Base-by-base conservation (phyloP, 768 basidiomycete genomes). In the Xerocomellus intermedius region DNA sequence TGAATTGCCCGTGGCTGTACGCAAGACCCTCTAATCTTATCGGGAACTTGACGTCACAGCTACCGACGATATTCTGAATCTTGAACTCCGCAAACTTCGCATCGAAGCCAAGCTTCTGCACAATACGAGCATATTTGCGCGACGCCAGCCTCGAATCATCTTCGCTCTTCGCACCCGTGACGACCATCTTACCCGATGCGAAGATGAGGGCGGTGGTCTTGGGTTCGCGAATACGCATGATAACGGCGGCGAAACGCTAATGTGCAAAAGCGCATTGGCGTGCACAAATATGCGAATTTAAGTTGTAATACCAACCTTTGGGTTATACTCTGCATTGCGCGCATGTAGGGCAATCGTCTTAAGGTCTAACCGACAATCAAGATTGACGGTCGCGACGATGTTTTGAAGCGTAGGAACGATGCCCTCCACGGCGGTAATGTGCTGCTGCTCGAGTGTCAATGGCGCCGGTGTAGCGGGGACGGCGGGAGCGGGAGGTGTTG, bases 201-300 rank as follows among this genome's bases (percentile, higher is more conserved):
- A 99, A 99, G 74, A 99, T 98, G 64, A 99, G 85, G 22, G 96
- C 97, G 48, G 97, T 99, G 56, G 97, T 99, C 81, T 99, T 99
- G 48, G 97, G 97, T 65, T 98, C 97, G 63, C 97, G 94, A 69
- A 99, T 98, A 74, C 97, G 93, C 97, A 99, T 99, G 77, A 99
- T 98, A 64, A 98, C 97, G 57, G 97, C 97, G 64, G 96, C 97
- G 79, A 99, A 99, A 88, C 97, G 97, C 97, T 99, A 74, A 78
- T 75, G 80, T 77, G 75, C 77, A 78, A 75, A 67, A 79, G 77
- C 77, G 83, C 82, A 81, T 82, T 80, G 82, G 78, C 75, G 79
- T 75, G 74, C 75, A 73, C 73, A 77, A 73, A 71, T 69, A 67
- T 68, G 46, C 55, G 47, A 67, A 60, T 43, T 43, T 30, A 65